These are phyloP conservation scores for Chaetothyriales sp. DNA, from an alignment of 2,329 filamentous ascomycete genomes.

Conservation along the genomic window DNA sequence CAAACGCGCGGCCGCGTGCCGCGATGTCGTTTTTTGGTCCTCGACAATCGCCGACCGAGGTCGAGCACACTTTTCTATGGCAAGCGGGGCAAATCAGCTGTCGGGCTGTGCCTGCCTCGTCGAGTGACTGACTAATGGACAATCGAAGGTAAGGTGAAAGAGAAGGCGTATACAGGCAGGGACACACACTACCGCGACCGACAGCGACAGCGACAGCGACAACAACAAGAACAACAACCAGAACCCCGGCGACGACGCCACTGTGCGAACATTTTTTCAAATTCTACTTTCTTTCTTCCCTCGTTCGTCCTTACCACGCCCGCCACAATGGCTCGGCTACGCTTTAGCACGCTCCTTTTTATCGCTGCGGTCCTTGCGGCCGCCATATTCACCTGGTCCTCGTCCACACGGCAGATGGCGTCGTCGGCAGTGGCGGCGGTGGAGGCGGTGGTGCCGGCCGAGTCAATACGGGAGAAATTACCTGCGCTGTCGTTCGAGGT, in stretches of 20 bases:
- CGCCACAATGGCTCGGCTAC: slow-evolving; percentile 10
- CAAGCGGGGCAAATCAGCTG: background rate
- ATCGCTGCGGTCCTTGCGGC: slow-evolving; percentile 29
- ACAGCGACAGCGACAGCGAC: background rate
- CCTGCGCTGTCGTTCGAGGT: slow-evolving; percentile 28
- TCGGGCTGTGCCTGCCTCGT: background rate
- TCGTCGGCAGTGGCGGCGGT: slow-evolving; percentile 18
- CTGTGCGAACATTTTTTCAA: background rate
- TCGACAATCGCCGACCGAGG: background rate
- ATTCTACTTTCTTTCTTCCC: background rate
- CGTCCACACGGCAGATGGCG: slow-evolving; percentile 24
- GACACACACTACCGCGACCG: too few relatives aligned
- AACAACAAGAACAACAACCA: background rate
- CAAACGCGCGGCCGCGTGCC: background rate
- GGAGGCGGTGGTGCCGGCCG: slow-evolving; percentile 20
- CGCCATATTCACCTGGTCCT: slow-evolving; percentile 30
- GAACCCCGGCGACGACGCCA: background rate
- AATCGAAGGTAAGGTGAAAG: background rate
- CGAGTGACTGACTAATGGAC: background rate
- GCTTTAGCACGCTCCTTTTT: slow-evolving; percentile 24
- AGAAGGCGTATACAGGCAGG: background rate
- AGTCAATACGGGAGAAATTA: slow-evolving; percentile 5
- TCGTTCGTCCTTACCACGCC: background rate
- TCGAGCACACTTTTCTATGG: background rate
- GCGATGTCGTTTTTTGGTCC: background rate